Evolutionary conservation across 805 yeast genomes (phyloP).

Genomic region (Scheffersomyces ergatensis): DNA sequence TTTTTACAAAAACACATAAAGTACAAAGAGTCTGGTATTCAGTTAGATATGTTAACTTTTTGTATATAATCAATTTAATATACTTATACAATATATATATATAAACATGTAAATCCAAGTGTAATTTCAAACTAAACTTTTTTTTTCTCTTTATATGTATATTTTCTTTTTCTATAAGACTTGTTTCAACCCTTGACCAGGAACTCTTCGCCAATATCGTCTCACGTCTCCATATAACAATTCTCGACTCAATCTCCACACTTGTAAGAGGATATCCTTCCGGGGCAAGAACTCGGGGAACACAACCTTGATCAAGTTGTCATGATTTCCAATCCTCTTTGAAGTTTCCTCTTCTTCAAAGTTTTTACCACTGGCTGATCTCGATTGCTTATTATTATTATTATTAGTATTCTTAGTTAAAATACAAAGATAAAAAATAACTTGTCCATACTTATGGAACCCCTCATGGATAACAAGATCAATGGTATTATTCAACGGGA

Average conservation of each 20-base stretch:
- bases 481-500: slow-evolving; percentile 54
- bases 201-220: slow-evolving; percentile 33
- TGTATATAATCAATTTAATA: too few relatives aligned
- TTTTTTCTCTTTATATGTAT: too few relatives aligned
- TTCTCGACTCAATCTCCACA: slow-evolving; percentile 37
- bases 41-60: too few relatives aligned
- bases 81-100: too few relatives aligned
- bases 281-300: slow-evolving; percentile 43
- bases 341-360: not conserved
- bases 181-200: slow-evolving; percentile 33
- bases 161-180: slow-evolving; percentile 5
- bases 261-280: slow-evolving; percentile 36
- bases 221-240: slow-evolving; percentile 30
- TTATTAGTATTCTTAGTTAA: slow-evolving; percentile 38
- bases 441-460: slow-evolving; percentile 62
- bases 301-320: slow-evolving; percentile 27
- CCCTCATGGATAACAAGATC: slow-evolving; percentile 78
- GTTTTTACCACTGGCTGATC: slow-evolving; percentile 2
- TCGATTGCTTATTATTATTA: not conserved
- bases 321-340: slow-evolving; percentile 5
- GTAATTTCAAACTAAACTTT: too few relatives aligned
- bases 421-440: slow-evolving; percentile 61
- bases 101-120: too few relatives aligned
- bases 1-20: too few relatives aligned
- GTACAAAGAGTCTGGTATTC: too few relatives aligned